Percentiles rank a stretch among this genome's conserved stretches.
phyloP scores from a whole-genome alignment of 2,329 filamentous ascomycete species.

The Whalleya microplaca region DNA sequence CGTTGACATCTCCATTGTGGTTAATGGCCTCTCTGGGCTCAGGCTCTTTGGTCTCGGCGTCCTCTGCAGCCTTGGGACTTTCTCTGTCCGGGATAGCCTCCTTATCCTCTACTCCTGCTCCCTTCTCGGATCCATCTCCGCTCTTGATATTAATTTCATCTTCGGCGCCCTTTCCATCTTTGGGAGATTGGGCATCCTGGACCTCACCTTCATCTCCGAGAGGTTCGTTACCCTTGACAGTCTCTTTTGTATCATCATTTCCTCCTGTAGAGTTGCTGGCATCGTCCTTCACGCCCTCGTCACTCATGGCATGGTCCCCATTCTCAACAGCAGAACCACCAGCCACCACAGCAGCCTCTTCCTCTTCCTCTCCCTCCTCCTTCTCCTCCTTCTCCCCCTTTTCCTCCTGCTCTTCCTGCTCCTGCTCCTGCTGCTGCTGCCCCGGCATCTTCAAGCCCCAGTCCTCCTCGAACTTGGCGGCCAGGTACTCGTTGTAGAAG shows the following conservation, averaged over 20 bases:
- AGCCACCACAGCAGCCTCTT: background rate
- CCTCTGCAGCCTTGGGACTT: background rate
- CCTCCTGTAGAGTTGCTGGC: background rate
- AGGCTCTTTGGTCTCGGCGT: background rate
- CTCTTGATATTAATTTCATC: too few relatives aligned
- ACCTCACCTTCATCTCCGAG: background rate
- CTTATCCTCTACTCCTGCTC: too few relatives aligned
- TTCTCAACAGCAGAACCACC: background rate
- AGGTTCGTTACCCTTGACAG: background rate
- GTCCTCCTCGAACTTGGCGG: conserved; percentile 48
- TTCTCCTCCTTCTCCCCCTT: too few relatives aligned
- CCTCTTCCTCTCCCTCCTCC: too few relatives aligned
- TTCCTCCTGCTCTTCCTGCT: too few relatives aligned
- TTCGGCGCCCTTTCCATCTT: too few relatives aligned
- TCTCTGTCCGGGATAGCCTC: background rate
- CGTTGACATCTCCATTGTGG: background rate
- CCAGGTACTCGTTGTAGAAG: conserved; percentile 53
- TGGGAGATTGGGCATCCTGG: too few relatives aligned
- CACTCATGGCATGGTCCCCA: background rate
- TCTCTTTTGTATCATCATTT: background rate
- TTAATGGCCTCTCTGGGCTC: background rate
- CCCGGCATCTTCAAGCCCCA: conserved; percentile 50
- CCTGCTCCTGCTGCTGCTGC: too few relatives aligned
- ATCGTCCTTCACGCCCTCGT: background rate
- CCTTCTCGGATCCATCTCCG: too few relatives aligned